Base-by-base conservation (phyloP, 2,329 filamentous ascomycete species). In the Passalora sequoiae region DNA sequence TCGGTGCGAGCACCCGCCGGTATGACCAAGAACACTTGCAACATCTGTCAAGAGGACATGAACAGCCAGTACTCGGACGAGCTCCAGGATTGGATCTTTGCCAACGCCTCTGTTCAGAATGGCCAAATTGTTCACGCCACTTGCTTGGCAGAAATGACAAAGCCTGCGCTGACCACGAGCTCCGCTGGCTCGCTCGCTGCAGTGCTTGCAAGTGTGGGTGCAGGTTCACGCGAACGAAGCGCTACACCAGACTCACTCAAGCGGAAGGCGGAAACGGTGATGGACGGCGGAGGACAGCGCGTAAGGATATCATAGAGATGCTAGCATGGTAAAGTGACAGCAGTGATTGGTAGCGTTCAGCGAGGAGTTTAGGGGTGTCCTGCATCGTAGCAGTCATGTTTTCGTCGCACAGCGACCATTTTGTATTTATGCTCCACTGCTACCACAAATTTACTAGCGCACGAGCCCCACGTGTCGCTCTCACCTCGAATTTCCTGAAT, bases 61-160 rank as follows among this genome's bases (percentile, higher is more conserved):
- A 85, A 94, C 68, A 88, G 86, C 53, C 84, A 85, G 53, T 97
- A 89, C 84, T 81, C 91, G 5, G 88, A 94, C 57, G 88, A 94
- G 50, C 86, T 85, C 13, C 89, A 97, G 66, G 91, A 98, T 60
- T 97, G 89, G 77, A 91, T 98, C 29, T 97, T 92, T 86, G 83
- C 88, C 65, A 91, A 98, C 65, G 86, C 91, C 1, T 74, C 86
- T 38, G 77, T 83, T 52, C 79, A 94, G 21, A 86, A 85, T 25
- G 80, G 76, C 43, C 81, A 87, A 50, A 84, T 92, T 12, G 97
- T 88, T 59, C 92, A 98, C 65, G 88, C 84, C 8, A 94, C 82
- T 42, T 98, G 92, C 63, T 87, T 91, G 63, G 78, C 80, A 13
- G 91, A 96, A 67, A 84, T 86, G 22, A 84, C 78, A 25, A 83